Evolutionary conservation across 2,329 filamentous ascomycete species (phyloP), one percentile per base, ranked within the genome.

Genomic region (Celoporthe dispersa): DNA sequence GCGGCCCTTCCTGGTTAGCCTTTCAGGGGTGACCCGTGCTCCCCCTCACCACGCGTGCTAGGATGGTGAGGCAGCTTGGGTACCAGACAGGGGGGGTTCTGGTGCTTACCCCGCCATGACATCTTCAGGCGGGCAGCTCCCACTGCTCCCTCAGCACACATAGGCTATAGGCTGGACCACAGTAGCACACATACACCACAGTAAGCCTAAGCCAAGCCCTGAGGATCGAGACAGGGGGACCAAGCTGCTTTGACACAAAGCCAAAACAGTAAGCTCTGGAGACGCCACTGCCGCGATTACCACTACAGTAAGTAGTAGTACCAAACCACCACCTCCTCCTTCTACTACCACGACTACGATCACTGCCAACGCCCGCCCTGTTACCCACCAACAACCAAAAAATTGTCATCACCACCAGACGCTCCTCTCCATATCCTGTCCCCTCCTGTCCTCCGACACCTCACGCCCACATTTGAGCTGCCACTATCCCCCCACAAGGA

Each of bases 61-160:
- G 55, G 44, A 35, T 48, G 66, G 60, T 19, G 55, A 33, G 28
- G 55, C 55, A 37, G 16, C 61, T 63, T 69, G 64, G 64, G 70
- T 63, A 60, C 62, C 48, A 44, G 35, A 51, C 28, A 69, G 57
- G 37, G 63, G 22, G 37, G 39, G 51, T 22, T 25, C 14, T 4
- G 44, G 59, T 68, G 68, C 41, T 53, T 71, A 71, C 70, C 70
- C 70, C 70, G 70, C 70, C 70, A 71, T 71, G 70, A 71, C 70
- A 71, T 71, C 70, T 68, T 70, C 44, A n/a, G 60, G 37, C 60
- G 22, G 19, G 59, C 59, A 61, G 59, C 59, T 61, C 59, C 35
- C 22, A 37, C 33, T 41, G 35, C 22, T 31, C 41, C 11, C 62
- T n/a, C 44, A 37, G 63, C 51, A 65, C 48, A n/a, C 51, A 64